A percentile compares a stretch with the other conserved stretches of the same genome.
phyloP scores from a whole-genome alignment of 2,329 filamentous ascomycete genomes.

The Juglanconis sp. region DNA sequence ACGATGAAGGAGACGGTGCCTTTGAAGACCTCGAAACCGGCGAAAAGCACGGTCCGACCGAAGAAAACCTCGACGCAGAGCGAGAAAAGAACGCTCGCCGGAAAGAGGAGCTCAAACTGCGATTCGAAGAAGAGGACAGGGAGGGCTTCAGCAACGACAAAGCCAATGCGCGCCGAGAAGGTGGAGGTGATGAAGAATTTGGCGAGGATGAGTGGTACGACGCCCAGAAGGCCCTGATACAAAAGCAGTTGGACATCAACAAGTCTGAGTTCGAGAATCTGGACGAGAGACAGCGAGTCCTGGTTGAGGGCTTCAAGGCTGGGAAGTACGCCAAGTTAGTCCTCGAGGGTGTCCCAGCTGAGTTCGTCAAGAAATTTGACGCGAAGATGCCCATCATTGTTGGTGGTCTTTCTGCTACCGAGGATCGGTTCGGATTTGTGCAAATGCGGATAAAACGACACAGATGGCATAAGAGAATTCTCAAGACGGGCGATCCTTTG shows the following conservation, averaged over 20 bases:
- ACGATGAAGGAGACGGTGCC: constrained; percentile 49
- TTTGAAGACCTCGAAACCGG: constrained; percentile 74
- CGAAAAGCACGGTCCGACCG: constrained; percentile 49
- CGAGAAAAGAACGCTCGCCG: constrained; percentile 84
- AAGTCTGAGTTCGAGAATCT: constrained; percentile 86
- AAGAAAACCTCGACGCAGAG: constrained; percentile 73
- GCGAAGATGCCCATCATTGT: constrained; percentile 80
- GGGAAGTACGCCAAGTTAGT: constrained; percentile 92
- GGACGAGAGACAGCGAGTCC: constrained; percentile 76
- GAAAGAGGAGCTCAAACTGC: constrained; percentile 90
- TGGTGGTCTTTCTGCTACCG: constrained; percentile 87
- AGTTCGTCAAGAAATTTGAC: constrained; percentile 83
- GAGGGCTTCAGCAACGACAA: constrained; percentile 94
- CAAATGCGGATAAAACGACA: constrained; percentile 97
- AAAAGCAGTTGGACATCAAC: constrained; percentile 97
- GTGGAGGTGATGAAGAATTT: constrained; percentile 71
- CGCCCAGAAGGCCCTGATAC: constrained; percentile 86
- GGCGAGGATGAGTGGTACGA: constrained; percentile 99
- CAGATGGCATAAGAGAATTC: constrained; percentile 97
- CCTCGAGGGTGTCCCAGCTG: constrained; percentile 82
- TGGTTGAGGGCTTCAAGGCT: constrained; percentile 86
- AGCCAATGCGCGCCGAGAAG: constrained; percentile 68
- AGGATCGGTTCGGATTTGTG: constrained; percentile 92
- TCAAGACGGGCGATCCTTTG: constrained; percentile 96
- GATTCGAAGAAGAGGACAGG: constrained; percentile 97